Evolutionary conservation across 345 rosid genomes (phyloP).

Genomic region (Eucalyptus grandis): DNA sequence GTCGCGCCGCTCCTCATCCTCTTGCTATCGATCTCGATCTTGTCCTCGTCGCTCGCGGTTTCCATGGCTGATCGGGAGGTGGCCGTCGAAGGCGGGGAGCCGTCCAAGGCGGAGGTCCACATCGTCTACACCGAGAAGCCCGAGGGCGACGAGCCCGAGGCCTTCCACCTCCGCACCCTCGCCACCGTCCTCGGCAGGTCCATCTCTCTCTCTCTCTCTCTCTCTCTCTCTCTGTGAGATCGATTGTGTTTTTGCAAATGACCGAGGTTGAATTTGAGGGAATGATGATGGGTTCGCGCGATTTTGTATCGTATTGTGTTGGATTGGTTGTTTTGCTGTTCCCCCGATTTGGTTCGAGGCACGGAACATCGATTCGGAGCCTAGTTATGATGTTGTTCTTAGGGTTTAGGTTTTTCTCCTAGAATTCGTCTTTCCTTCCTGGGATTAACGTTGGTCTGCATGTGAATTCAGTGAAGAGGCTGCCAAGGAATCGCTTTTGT

Average conservation of each 20-base stretch:
- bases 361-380: background rate
- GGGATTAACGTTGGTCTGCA: background rate
- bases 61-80: slow-evolving; percentile 5
- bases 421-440: background rate
- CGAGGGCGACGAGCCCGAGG: slow-evolving; percentile 45
- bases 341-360: background rate
- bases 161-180: slow-evolving; percentile 63
- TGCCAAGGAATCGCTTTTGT: slow-evolving; percentile 67
- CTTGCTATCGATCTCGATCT: background rate
- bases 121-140: slow-evolving; percentile 79
- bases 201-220: background rate
- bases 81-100: slow-evolving; percentile 27
- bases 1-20: background rate
- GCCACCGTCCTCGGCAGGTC: slow-evolving; percentile 73
- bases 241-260: background rate
- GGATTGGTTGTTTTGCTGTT: background rate
- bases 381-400: background rate
- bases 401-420: background rate
- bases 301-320: background rate
- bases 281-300: background rate
- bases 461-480: slow-evolving; percentile 44
- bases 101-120: slow-evolving; percentile 43
- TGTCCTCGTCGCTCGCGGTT: background rate
- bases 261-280: background rate
- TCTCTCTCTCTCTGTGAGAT: background rate